A percentile compares a stretch with the other conserved stretches of the same genome.
phyloP scores from a whole-genome alignment of 805 yeast species.

The Kluyveromyces aestuarii region DNA sequence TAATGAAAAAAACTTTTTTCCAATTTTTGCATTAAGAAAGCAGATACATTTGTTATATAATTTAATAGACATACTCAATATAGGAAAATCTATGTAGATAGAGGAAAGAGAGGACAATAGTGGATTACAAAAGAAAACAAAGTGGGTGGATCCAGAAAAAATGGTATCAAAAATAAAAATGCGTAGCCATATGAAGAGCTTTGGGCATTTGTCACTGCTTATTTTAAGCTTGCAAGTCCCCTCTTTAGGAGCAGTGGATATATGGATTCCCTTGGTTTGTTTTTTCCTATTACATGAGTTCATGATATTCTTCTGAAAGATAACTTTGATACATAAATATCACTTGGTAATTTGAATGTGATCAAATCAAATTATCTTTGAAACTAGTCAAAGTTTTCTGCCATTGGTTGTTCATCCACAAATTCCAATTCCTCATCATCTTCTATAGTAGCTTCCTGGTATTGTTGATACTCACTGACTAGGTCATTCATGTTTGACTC shows the following conservation, averaged over 20 bases:
- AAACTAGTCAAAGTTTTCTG: slow-evolving; percentile 24
- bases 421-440: slow-evolving; percentile 70
- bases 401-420: slow-evolving; percentile 37
- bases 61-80: background rate
- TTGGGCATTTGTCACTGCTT: background rate
- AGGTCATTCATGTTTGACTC: slow-evolving; percentile 85
- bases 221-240: no score
- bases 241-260: background rate
- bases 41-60: background rate
- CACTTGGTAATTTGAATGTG: background rate
- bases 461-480: slow-evolving; percentile 85
- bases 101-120: background rate
- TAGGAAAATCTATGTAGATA: background rate
- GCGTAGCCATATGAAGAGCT: background rate
- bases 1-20: no score
- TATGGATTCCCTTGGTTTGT: no score
- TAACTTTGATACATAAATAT: background rate
- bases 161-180: background rate
- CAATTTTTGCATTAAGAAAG: background rate
- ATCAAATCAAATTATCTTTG: background rate
- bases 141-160: background rate
- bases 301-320: background rate
- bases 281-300: background rate
- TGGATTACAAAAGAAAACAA: background rate
- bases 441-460: slow-evolving; percentile 73